Evolutionary conservation across 2,329 filamentous ascomycete species (phyloP).

Genomic region (Exophiala sp.): DNA sequence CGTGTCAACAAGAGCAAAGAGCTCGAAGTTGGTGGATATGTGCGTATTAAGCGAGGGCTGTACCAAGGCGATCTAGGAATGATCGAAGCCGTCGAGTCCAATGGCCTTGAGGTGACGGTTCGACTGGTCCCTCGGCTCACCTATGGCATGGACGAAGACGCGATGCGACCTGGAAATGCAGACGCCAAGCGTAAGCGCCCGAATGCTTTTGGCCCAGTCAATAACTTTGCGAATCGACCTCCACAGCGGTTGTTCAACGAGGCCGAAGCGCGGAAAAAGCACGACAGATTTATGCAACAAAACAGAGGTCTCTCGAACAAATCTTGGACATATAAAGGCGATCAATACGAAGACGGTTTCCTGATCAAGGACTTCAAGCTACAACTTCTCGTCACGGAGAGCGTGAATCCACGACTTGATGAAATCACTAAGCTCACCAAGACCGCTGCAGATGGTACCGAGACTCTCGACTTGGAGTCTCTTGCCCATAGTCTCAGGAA

Average conservation of each 20-base stretch:
- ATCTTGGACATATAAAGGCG: slow-evolving; percentile 78
- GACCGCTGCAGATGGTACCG: slow-evolving; percentile 83
- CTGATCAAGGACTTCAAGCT: slow-evolving; percentile 92
- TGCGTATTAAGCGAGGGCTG: slow-evolving; percentile 76
- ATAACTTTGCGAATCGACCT: slow-evolving; percentile 62
- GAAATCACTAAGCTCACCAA: slow-evolving; percentile 94
- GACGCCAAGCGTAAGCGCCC: slow-evolving; percentile 73
- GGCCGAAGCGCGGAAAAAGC: slow-evolving; percentile 82
- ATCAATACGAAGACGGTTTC: slow-evolving; percentile 90
- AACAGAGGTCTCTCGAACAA: slow-evolving; percentile 55
- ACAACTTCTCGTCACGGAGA: slow-evolving; percentile 76
- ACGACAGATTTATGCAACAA: slow-evolving; percentile 60
- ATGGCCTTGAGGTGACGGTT: slow-evolving; percentile 82
- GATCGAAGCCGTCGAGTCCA: slow-evolving; percentile 87
- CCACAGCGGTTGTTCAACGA: slow-evolving; percentile 92
- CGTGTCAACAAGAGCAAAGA: slow-evolving; percentile 82
- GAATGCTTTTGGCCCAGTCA: slow-evolving; percentile 44
- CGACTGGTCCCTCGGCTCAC: slow-evolving; percentile 86
- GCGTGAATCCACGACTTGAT: slow-evolving; percentile 89
- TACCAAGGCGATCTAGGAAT: slow-evolving; percentile 89
- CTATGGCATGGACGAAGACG: slow-evolving; percentile 83
- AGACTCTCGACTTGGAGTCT: slow-evolving; percentile 88
- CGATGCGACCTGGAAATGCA: slow-evolving; percentile 41
- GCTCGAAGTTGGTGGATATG: slow-evolving; percentile 84
- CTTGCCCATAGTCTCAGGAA: slow-evolving; percentile 87